Base-by-base conservation (phyloP, 306 rosid species). In the Mucuna pruriens region DNA sequence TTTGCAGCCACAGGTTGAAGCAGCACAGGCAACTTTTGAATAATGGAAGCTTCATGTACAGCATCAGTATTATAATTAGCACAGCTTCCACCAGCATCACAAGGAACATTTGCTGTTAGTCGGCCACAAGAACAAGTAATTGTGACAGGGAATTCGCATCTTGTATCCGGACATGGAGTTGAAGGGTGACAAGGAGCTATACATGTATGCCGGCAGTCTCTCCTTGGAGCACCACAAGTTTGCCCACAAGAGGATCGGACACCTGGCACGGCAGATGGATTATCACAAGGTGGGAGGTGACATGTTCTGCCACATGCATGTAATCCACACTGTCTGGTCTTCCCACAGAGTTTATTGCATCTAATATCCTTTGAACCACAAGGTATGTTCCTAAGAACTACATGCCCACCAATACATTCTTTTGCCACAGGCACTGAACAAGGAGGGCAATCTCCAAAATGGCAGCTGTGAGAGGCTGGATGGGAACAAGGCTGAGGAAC, bases 391-490 rank as follows among this genome's bases (percentile, higher is more conserved):
- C 97, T 84, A 33, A 94, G 93, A 80, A 92, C 88, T 31, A 94
- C 94, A 85, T 94, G 98, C 12, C 97, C 97, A 33, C 98, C 97
- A 66, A 92, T 84, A 77, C 97, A 94, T 74, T 94, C 98, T 84
- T 91, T 94, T 20, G 98, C 90, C 55, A 91, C 85, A 22, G 92
- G 97, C 87, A 90, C 89, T 0, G 94, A 85, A 85, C 97, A 94
- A 40, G 97, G 94, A 2, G 97, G 94, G 72, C 98, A 94, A 51
- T 91, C 97, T 71, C 98, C 98, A 85, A 86, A 91, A 84, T 94
- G 98, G 87, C 98, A 94, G 88, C 91, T 91, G 84, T 94, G 98
- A 62, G 98, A 90, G 68, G 97, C 80, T 70, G 92, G 74, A 86
- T 94, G 98, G n/a, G 92, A 88, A 82, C 98, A 94, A 71, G 94